phyloP scores from a whole-genome alignment of 83 land plant species.

The Picea engelmannii region DNA sequence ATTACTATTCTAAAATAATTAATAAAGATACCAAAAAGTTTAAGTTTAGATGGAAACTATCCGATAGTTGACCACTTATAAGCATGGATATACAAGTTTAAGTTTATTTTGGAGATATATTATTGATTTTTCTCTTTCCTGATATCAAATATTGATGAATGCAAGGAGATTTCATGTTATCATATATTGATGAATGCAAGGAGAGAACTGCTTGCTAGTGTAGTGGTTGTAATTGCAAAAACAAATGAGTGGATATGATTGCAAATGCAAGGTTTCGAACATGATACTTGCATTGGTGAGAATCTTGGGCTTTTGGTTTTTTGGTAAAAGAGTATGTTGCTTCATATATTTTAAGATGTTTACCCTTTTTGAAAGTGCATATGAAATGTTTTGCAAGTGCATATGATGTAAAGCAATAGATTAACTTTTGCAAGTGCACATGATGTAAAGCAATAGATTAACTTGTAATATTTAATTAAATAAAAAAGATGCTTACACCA shows the following conservation, averaged over 20 bases:
- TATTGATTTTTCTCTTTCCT: not conserved
- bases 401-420: not conserved
- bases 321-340: not conserved
- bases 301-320: not conserved
- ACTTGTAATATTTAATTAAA: not conserved
- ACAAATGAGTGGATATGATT: conserved; percentile 74
- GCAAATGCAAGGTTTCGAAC: conserved; percentile 66
- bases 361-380: not conserved
- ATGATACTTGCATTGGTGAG: conserved; percentile 86
- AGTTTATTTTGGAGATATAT: not conserved
- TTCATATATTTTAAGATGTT: not conserved
- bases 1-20: not conserved
- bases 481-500: not conserved
- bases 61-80: not conserved
- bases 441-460: not conserved
- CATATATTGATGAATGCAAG: conserved; percentile 83
- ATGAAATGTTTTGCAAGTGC: not conserved
- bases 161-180: conserved; percentile 40
- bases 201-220: conserved; percentile 63
- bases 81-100: not conserved
- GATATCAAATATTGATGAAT: conserved; percentile 73
- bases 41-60: conserved; percentile 7
- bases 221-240: conserved; percentile 64
- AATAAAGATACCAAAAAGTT: not conserved
- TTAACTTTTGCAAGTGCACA: no score